Conservation (phyloP, 305 asterid species). For the Petunia hybrid region DNA sequence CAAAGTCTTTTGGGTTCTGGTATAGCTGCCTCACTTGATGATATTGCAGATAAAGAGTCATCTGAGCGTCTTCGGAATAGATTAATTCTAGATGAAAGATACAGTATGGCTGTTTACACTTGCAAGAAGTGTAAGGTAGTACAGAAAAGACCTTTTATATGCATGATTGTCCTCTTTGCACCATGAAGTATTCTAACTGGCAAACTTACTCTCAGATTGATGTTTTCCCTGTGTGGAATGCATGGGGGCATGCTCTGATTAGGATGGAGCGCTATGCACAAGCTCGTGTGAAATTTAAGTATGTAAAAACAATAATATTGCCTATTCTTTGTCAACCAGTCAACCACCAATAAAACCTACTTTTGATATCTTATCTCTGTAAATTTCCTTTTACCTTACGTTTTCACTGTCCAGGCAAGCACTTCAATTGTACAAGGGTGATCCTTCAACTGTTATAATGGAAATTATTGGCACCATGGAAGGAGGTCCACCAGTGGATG, state of each 20-base stretch:
- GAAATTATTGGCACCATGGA: conserved; percentile 92
- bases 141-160: conserved; percentile 24
- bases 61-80: conserved; percentile 94
- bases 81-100: conserved; percentile 85
- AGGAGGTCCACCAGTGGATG: conserved; percentile 98
- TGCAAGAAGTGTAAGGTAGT: conserved; percentile 98
- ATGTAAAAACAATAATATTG: conserved; percentile 33
- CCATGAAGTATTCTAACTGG: conserved; percentile 31
- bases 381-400: conserved; percentile 37
- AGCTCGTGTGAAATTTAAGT: conserved; percentile 99
- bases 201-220: conserved; percentile 67
- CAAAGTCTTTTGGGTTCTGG: conserved; percentile 99
- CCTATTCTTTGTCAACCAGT: conserved; percentile 23
- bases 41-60: conserved; percentile 92
- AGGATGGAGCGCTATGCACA: conserved; percentile 97
- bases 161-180: conserved; percentile 31
- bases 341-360: not conserved
- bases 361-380: conserved; percentile 19
- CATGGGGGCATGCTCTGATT: conserved; percentile 98
- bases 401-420: conserved; percentile 83
- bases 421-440: conserved; percentile 91
- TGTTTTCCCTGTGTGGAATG: conserved; percentile 91
- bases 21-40: conserved; percentile 96
- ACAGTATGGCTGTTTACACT: conserved; percentile 99
- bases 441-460: conserved; percentile 71